A percentile compares a stretch with the other conserved stretches of the same genome.
These are phyloP conservation scores for Dictyostelium citrinum DNA, from an alignment of 78 protist genomes.

Conservation along the genomic window DNA sequence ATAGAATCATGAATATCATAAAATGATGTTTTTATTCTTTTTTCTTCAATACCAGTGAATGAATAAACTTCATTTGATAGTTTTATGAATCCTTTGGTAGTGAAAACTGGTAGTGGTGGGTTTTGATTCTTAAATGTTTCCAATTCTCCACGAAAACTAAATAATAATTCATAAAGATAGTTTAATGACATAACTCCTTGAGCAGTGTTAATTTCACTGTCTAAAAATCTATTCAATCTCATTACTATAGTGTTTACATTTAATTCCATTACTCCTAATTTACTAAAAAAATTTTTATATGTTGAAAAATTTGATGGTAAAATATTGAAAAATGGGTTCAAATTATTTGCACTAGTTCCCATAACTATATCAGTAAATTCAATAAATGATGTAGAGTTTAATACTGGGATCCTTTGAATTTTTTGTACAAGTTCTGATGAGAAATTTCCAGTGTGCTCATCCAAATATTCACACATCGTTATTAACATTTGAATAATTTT, in stretches of 20 bases:
- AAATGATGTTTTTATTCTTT: background rate
- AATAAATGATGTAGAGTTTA: background rate
- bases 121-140: background rate
- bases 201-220: background rate
- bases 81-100: background rate
- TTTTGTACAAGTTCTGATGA: background rate
- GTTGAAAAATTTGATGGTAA: background rate
- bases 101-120: background rate
- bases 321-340: background rate
- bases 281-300: background rate
- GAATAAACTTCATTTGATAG: background rate
- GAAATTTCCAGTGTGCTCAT: background rate
- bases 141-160: background rate
- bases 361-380: background rate
- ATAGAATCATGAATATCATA: background rate
- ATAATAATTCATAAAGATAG: background rate
- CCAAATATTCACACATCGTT: background rate
- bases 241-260: background rate
- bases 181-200: background rate
- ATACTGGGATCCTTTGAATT: background rate
- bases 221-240: background rate
- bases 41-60: background rate
- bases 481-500: background rate
- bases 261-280: background rate
- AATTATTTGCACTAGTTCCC: background rate